phyloP scores from a whole-genome alignment of 148 eudicot genomes.

The Amaranthus hypochondriacus region DNA sequence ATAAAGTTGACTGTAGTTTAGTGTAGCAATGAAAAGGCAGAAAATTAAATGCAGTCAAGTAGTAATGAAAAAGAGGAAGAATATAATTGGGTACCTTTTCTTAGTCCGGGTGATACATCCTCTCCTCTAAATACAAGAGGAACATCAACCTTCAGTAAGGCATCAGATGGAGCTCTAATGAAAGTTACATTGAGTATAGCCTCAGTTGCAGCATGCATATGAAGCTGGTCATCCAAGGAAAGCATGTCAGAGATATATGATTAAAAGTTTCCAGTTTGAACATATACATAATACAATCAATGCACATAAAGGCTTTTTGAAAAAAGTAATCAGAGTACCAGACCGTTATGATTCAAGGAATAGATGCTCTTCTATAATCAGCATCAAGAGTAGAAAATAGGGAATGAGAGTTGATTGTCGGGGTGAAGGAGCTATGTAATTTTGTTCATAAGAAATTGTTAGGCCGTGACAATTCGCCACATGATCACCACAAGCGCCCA shows the following conservation, averaged over 20 bases:
- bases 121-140: constrained; percentile 92
- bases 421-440: no score
- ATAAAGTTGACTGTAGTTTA: not conserved
- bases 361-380: not conserved
- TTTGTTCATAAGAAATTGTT: no score
- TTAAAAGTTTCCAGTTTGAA: not conserved
- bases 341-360: no score
- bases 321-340: not conserved
- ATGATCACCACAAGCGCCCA: no score
- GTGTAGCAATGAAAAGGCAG: not conserved
- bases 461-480: no score
- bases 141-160: constrained; percentile 75
- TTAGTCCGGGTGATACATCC: constrained; percentile 84
- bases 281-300: not conserved
- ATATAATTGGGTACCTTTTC: constrained; percentile 52
- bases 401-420: no score
- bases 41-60: not conserved
- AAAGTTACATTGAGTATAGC: constrained; percentile 79
- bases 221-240: constrained; percentile 53
- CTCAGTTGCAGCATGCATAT: constrained; percentile 75
- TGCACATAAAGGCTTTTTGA: not conserved
- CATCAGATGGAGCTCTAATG: constrained; percentile 89
- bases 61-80: not conserved
- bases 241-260: not conserved
- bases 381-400: not conserved